Evolutionary conservation across 306 rosid species (phyloP).

Genomic region (Cucumis melo): DNA sequence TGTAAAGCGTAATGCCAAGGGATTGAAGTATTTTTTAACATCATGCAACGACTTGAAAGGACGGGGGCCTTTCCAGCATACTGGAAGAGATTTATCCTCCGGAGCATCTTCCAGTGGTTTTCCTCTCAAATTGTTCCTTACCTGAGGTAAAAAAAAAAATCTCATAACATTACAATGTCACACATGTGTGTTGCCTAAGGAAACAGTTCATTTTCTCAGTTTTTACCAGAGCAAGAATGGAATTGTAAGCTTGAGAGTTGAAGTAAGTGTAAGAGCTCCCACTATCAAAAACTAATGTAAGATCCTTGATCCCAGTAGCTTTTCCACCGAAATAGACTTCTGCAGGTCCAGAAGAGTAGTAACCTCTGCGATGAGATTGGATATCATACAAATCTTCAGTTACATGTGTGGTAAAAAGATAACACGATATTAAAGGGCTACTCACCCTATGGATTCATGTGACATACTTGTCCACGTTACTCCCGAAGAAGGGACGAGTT

Average conservation of each 20-base stretch:
- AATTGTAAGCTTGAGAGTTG: conserved; percentile 30
- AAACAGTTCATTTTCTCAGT: not conserved
- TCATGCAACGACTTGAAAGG: conserved; percentile 44
- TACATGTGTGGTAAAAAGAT: not conserved
- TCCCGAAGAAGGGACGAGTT: conserved; percentile 36
- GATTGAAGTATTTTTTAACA: conserved; percentile 33
- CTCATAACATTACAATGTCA: not conserved
- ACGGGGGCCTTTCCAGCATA: conserved; percentile 68
- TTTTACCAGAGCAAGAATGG: conserved; percentile 40
- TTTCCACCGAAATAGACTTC: conserved; percentile 40
- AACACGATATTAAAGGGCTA: not conserved
- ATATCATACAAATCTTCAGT: not conserved
- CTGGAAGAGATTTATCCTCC: conserved; percentile 34
- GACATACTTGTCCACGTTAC: conserved; percentile 48
- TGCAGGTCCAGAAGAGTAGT: conserved; percentile 60
- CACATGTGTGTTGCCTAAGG: not conserved
- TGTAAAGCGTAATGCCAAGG: conserved; percentile 34
- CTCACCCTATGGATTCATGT: conserved; percentile 32
- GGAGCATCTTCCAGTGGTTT: conserved; percentile 32
- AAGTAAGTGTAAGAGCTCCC: conserved; percentile 81
- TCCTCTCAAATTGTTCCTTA: conserved; percentile 38
- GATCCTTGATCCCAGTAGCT: conserved; percentile 34
- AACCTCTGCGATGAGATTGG: conserved; percentile 27
- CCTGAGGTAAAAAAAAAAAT: conserved; percentile 22
- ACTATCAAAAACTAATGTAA: conserved; percentile 57